Evolutionary conservation across 2,329 filamentous ascomycete species (phyloP), one percentile per base, ranked within the genome.

Genomic region (Pseudocercospora ulei): DNA sequence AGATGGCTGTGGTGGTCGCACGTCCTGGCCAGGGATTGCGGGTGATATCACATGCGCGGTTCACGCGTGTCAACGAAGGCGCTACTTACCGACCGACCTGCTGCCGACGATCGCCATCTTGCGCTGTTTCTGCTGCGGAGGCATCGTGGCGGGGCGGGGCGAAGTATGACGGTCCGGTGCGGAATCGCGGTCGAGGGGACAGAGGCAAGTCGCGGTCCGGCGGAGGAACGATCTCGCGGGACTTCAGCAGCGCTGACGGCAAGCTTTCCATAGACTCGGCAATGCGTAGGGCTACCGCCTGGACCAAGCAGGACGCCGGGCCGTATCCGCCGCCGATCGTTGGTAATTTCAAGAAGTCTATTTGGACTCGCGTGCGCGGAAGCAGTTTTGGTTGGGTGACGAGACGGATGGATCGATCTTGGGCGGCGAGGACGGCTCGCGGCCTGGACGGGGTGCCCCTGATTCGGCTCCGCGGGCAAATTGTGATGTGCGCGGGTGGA

Each of bases 81-180:
- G 38, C 14, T 5, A 65, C 75, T 54, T 72, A 85, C 81, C 81
- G 60, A 95, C 87, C 46, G 87, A 90, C 58, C 87, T 79, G 67
- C 84, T 92, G 67, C 87, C 87, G 48, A 95, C 85, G 65, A 95
- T 88, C 65, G 87, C 87, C 62, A 95, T 81, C 72, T 95, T 95
- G 57, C 87, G 75, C 66, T 93, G 86, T 66, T 93, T 94, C 43
- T 80, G 75, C 44, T 78, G 75, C 31, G 79, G 66, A 52, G 78
- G 71, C 78, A 83, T 83, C 50, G 56, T 64, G 43, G 39, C 38
- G 17, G 2, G 7, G 12, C 12, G 6, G 4, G 26, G 7, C 4
- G 16, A 22, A 11, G 11, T 17, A 12, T 12, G 17, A 2, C 14
- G 16, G 1, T 14, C 9, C n/a, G n/a, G n/a, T n/a, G n/a, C n/a